Conservation (phyloP, 2,329 filamentous ascomycete genomes). For the Aspergillus hiratsukae region DNA sequence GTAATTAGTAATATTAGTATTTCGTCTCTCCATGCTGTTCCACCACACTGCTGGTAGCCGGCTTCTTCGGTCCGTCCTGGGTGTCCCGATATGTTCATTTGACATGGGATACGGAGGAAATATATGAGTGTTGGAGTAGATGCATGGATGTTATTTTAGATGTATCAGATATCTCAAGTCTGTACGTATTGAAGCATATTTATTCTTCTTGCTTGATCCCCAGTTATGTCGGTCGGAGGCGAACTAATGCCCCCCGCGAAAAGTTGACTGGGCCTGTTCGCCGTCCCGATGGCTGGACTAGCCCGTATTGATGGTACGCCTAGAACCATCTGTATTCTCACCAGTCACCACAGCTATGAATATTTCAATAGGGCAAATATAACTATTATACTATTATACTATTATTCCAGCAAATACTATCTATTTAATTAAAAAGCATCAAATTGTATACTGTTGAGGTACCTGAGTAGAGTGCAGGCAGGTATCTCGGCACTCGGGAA, state of each 20-base stretch:
- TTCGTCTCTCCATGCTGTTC: conserved; percentile 16
- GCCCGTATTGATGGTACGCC: no score
- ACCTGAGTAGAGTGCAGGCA: background rate
- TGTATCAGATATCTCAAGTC: no score
- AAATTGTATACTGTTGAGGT: background rate
- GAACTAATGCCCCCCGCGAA: background rate
- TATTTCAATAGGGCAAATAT: no score
- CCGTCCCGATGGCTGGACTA: background rate
- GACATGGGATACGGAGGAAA: background rate
- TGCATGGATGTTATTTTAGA: no score
- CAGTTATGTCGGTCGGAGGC: background rate
- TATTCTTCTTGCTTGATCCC: no score
- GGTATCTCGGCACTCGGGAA: background rate
- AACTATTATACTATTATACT: no score
- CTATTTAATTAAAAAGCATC: no score
- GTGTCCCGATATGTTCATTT: background rate
- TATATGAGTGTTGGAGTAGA: background rate
- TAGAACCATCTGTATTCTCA: no score
- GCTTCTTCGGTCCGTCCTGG: conserved; percentile 12
- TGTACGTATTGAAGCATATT: no score
- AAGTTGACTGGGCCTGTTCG: background rate
- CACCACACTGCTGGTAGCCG: conserved; percentile 21
- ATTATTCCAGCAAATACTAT: no score
- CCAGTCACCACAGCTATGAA: no score
- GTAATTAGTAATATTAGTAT: no score